Percentiles rank a stretch among this genome's conserved stretches.
Conservation (phyloP, 768 basidiomycete genomes). For the Pulveroboletus sp. region DNA sequence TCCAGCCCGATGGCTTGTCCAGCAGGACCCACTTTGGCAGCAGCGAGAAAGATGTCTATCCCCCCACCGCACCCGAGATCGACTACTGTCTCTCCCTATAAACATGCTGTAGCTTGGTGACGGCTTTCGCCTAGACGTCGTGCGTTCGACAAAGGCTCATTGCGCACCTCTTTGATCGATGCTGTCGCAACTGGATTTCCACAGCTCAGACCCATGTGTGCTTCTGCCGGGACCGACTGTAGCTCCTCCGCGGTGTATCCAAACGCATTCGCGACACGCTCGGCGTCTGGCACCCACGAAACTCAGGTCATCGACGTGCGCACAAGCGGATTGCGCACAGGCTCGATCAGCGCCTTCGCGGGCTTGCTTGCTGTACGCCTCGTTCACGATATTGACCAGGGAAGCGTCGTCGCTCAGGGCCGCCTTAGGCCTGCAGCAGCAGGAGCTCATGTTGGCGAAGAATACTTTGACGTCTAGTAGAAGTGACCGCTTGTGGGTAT, state of each 20-base stretch:
- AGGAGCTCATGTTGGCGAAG: constrained; percentile 1
- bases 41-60: constrained; percentile 52
- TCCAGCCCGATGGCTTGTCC: constrained; percentile 57
- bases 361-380: constrained; percentile 11
- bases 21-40: constrained; percentile 42
- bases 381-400: constrained; percentile 5
- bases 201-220: constrained; percentile 51
- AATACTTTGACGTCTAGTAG: not conserved
- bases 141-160: not conserved
- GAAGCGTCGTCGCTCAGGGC: not conserved
- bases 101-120: not conserved
- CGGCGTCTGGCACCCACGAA: constrained; percentile 5
- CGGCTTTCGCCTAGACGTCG: not conserved
- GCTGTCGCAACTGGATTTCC: constrained; percentile 50
- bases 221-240: constrained; percentile 37
- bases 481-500: too few relatives aligned
- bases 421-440: not conserved
- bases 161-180: constrained; percentile 41
- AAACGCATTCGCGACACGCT: constrained; percentile 32
- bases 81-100: constrained; percentile 52
- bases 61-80: constrained; percentile 59
- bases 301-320: not conserved
- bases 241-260: constrained; percentile 48
- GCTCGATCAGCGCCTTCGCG: constrained; percentile 4
- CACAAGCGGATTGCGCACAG: constrained; percentile 9